Conservation (phyloP, 2,329 filamentous ascomycete species). For the Alternaria angustiovoidea region DNA sequence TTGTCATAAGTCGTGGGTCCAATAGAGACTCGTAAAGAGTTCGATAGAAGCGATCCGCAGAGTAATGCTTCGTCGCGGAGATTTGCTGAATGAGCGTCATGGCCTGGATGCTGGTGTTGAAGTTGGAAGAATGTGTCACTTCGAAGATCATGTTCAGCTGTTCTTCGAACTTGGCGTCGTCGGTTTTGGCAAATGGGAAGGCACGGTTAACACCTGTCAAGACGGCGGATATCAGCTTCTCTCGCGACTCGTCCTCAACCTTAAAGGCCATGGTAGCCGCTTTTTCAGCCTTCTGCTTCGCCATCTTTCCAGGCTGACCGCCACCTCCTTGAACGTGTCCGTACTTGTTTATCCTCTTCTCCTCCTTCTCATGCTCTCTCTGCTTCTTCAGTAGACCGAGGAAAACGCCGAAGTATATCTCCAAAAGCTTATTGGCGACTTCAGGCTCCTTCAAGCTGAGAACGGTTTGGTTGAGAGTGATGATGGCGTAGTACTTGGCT, state of each 20-base stretch:
- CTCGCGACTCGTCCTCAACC: slow-evolving; percentile 72
- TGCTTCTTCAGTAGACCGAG: slow-evolving; percentile 77
- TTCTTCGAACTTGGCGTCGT: slow-evolving; percentile 81
- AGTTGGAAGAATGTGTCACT: slow-evolving; percentile 97
- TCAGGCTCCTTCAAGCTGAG: slow-evolving; percentile 83
- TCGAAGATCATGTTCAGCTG: slow-evolving; percentile 94
- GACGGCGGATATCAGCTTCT: slow-evolving; percentile 91
- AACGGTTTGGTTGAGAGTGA: slow-evolving; percentile 96
- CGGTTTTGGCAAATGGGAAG: slow-evolving; percentile 87
- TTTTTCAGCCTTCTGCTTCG: slow-evolving; percentile 56
- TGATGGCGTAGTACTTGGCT: slow-evolving; percentile 94
- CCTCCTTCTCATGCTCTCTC: slow-evolving; percentile 51
- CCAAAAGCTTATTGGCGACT: slow-evolving; percentile 80
- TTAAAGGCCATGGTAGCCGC: slow-evolving; percentile 54
- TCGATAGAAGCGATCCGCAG: slow-evolving; percentile 90
- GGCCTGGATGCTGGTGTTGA: slow-evolving; percentile 97
- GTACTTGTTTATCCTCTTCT: slow-evolving; percentile 57
- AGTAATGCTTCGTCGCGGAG: slow-evolving; percentile 78
- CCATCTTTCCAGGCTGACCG: slow-evolving; percentile 62
- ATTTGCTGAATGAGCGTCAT: slow-evolving; percentile 95
- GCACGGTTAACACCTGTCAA: slow-evolving; percentile 95
- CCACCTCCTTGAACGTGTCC: slow-evolving; percentile 64
- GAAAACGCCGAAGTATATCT: slow-evolving; percentile 93
- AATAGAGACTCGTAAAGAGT: slow-evolving; percentile 94
- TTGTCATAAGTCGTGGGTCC: slow-evolving; percentile 85